These are phyloP conservation scores for Rubia occidens DNA, from an alignment of 305 asterid genomes.

Conservation along the genomic window DNA sequence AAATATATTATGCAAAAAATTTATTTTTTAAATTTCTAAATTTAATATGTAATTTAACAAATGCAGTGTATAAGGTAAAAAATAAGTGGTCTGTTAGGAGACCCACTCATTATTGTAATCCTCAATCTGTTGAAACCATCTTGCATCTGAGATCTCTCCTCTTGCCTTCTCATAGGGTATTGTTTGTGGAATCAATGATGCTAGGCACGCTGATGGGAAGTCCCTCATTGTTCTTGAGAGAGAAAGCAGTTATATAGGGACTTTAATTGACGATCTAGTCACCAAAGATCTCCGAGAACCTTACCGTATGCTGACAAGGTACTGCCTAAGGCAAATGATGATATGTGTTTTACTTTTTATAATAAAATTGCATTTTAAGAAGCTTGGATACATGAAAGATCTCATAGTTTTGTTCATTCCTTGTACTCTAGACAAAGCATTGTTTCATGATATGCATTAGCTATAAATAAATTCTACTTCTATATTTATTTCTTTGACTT, in stretches of 20 bases:
- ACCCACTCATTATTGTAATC: not conserved
- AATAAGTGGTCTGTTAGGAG: no score
- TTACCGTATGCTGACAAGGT: conserved; percentile 96
- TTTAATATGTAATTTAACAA: no score
- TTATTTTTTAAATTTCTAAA: no score
- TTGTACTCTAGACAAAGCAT: not conserved
- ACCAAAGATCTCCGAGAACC: conserved; percentile 99
- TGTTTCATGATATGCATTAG: not conserved
- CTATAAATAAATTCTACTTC: not conserved
- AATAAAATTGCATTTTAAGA: not conserved
- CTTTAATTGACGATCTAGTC: conserved; percentile 91
- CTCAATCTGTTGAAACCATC: not conserved
- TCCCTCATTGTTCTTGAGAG: conserved; percentile 87
- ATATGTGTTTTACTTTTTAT: not conserved
- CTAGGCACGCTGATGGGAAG: conserved; percentile 80
- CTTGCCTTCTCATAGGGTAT: conserved; percentile 57
- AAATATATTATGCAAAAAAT: no score
- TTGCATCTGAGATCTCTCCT: not conserved
- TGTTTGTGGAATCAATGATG: conserved; percentile 92
- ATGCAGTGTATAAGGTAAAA: no score
- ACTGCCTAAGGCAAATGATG: not conserved
- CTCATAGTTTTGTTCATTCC: not conserved
- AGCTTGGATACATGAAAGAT: not conserved
- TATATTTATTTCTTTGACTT: not conserved
- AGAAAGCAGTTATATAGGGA: conserved; percentile 95